Evolutionary conservation across 257 asterid genomes (phyloP).

Genomic region (Capsicum chinense): DNA sequence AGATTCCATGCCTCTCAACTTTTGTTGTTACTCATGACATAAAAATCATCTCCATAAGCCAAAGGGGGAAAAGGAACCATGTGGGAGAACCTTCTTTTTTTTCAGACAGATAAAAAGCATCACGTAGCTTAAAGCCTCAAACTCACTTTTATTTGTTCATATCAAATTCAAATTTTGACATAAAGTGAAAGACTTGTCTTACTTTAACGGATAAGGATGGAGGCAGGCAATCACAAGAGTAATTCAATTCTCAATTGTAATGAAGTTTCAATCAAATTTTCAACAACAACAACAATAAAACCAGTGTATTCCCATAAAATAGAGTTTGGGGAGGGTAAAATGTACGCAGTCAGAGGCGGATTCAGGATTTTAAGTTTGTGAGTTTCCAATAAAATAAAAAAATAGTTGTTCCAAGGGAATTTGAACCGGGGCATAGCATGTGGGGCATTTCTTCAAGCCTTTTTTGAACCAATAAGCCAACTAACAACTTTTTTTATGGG

Average conservation of each 20-base stretch:
- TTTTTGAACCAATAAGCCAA: no score
- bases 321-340: no score
- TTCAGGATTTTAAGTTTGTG: no score
- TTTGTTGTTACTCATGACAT: not conserved
- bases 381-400: no score
- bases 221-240: not conserved
- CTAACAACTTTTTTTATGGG: no score
- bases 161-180: not conserved
- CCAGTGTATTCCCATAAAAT: no score
- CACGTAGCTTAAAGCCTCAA: not conserved
- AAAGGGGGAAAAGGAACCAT: not conserved
- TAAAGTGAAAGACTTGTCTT: not conserved
- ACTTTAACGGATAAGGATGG: not conserved
- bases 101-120: slow-evolving; percentile 1
- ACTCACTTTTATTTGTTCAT: not conserved
- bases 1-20: slow-evolving; percentile 7
- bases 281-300: no score
- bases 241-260: not conserved
- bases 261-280: no score
- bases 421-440: no score
- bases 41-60: not conserved
- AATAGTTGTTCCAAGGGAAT: no score
- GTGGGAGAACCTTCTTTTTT: slow-evolving; percentile 4
- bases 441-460: no score
- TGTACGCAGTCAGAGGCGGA: no score